Evolutionary conservation across 2,329 filamentous ascomycete species (phyloP).

Genomic region (Neopestalotiopsis sp.): DNA sequence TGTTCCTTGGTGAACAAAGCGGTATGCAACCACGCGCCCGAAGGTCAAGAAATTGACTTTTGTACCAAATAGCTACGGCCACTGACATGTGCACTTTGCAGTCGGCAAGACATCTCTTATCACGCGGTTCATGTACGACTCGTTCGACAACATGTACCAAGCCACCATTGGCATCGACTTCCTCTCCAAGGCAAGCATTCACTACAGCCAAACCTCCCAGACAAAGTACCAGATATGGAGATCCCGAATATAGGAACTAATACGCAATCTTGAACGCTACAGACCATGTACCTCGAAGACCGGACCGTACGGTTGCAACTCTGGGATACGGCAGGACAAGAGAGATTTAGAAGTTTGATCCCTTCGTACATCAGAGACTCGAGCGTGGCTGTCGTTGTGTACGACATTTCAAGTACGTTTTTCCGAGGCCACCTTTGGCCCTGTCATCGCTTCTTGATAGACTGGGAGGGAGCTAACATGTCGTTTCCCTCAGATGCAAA

Average conservation of each 20-base stretch:
- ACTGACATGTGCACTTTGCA: constrained; percentile 44
- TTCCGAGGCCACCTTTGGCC: constrained; percentile 15
- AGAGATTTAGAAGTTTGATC: constrained; percentile 95
- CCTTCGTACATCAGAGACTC: constrained; percentile 99
- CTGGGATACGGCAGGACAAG: constrained; percentile 98
- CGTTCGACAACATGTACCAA: constrained; percentile 99
- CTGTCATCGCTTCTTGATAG: neutral
- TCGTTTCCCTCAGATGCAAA: constrained; percentile 70
- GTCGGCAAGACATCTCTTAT: constrained; percentile 99
- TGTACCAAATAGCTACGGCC: neutral
- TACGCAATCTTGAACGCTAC: constrained; percentile 18
- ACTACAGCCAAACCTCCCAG: constrained; percentile 13
- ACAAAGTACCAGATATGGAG: neutral
- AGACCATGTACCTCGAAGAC: constrained; percentile 99
- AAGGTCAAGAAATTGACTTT: neutral
- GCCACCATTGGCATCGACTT: constrained; percentile 99
- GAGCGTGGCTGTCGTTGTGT: constrained; percentile 96
- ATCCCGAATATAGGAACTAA: constrained; percentile 10
- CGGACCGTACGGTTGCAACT: constrained; percentile 95
- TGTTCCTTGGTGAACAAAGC: constrained; percentile 98
- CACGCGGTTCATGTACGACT: constrained; percentile 99
- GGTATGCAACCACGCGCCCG: constrained; percentile 65
- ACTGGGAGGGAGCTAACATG: constrained; percentile 27
- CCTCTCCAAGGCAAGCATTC: constrained; percentile 80
- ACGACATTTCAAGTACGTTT: constrained; percentile 86